phyloP scores from a whole-genome alignment of 768 basidiomycete species.

The Pulveroboletus frians region DNA sequence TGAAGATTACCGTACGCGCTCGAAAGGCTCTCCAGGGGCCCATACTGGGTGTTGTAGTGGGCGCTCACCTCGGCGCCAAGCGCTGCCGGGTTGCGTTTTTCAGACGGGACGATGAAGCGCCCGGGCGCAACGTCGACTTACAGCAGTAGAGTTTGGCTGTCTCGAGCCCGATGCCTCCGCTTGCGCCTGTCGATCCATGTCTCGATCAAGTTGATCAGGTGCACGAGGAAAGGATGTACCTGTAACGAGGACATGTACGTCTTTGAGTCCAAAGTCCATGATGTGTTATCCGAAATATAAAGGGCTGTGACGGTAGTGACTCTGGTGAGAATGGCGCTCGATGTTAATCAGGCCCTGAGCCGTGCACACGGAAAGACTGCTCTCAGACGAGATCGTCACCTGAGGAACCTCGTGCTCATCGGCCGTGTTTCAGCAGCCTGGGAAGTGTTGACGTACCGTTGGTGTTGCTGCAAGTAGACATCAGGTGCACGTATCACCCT shows the following conservation, averaged over 20 bases:
- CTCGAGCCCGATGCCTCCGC: conserved; percentile 69
- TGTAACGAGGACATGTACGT: conserved; percentile 65
- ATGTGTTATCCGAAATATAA: background rate
- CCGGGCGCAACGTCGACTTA: conserved; percentile 20
- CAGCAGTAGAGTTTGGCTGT: conserved; percentile 54
- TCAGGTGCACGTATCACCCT: background rate
- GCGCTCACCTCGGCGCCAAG: conserved; percentile 69
- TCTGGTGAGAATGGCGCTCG: background rate
- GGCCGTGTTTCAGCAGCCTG: conserved; percentile 12
- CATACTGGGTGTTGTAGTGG: conserved; percentile 56
- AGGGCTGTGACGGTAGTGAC: background rate
- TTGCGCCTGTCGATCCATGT: conserved; percentile 46
- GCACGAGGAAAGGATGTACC: conserved; percentile 33
- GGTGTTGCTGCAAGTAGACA: background rate
- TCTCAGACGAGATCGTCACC: conserved; percentile 8
- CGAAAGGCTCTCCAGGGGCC: conserved; percentile 38
- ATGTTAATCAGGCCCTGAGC: background rate
- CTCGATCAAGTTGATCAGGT: background rate
- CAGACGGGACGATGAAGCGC: background rate
- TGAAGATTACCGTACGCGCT: conserved; percentile 32
- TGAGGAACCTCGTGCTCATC: background rate
- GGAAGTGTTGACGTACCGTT: conserved; percentile 2
- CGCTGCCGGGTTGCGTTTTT: conserved; percentile 34
- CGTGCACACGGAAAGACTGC: conserved; percentile 3
- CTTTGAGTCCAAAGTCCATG: conserved; percentile 55